Percentiles rank a stretch among this genome's conserved stretches.
Conservation (phyloP, 495 filamentous ascomycete species). For the Talaromyces wortmannii region DNA sequence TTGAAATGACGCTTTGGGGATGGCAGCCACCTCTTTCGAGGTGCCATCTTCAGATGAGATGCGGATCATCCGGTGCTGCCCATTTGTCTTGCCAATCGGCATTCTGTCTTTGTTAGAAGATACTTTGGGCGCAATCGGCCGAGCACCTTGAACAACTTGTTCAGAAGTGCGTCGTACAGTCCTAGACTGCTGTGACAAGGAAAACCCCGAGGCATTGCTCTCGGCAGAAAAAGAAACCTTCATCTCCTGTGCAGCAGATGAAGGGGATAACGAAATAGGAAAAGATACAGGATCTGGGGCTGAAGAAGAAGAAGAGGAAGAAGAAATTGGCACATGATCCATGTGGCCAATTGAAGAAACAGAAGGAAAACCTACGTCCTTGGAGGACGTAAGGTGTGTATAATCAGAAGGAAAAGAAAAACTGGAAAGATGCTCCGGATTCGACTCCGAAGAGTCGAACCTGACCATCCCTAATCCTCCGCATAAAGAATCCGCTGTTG, state of each 20-base stretch:
- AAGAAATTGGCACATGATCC: conserved; percentile 19
- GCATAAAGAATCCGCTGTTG: conserved; percentile 36
- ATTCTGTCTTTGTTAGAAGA: conserved; percentile 16
- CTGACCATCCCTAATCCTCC: conserved; percentile 37
- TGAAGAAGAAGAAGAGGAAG: conserved; percentile 25
- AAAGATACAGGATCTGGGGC: conserved; percentile 16
- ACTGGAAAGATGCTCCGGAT: conserved; percentile 17
- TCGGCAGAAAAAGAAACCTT: conserved; percentile 26
- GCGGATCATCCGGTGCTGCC: conserved; percentile 44
- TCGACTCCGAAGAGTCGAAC: conserved; percentile 31
- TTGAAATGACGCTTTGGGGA: conserved; percentile 65
- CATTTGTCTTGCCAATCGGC: conserved; percentile 15
- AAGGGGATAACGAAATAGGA: conserved; percentile 2
- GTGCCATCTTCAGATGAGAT: conserved; percentile 52
- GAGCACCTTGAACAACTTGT: conserved; percentile 34
- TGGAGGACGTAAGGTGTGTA: conserved; percentile 17
- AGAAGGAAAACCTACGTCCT: conserved; percentile 23
- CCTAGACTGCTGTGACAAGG: conserved; percentile 23
- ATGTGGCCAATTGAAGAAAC: conserved; percentile 17
- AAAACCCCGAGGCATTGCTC: conserved; percentile 17
- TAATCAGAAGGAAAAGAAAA: conserved; percentile 31
- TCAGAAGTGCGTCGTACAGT: conserved; percentile 26
- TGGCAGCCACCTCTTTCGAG: conserved; percentile 52
- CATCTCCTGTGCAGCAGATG: conserved; percentile 24
- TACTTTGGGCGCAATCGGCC: conserved; percentile 40